These are phyloP conservation scores for Ulvella scutata DNA, from an alignment of 139 green algal species.

Conservation along the genomic window DNA sequence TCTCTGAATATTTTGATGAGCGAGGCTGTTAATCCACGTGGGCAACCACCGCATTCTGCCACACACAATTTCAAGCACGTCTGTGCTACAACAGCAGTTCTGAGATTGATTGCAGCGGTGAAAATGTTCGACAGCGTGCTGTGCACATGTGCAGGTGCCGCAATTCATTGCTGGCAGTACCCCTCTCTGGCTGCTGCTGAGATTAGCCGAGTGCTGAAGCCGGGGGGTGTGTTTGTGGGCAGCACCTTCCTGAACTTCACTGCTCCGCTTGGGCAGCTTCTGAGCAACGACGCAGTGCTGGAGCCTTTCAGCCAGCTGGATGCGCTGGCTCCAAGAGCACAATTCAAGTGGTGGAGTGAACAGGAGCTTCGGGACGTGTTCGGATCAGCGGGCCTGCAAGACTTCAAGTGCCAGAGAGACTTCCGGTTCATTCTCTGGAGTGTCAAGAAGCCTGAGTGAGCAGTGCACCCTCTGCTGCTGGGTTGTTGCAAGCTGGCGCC, in stretches of 20 bases:
- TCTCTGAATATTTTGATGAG: slow-evolving; percentile 5
- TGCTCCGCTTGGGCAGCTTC: slow-evolving; percentile 51
- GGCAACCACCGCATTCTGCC: too few species aligned
- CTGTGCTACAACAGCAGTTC: too few species aligned
- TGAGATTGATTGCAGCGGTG: too few species aligned
- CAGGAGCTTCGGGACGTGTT: slow-evolving; percentile 65
- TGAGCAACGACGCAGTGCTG: slow-evolving; percentile 55
- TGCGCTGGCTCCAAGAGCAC: background rate
- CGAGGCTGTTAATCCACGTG: too few species aligned
- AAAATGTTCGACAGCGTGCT: too few species aligned
- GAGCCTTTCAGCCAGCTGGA: slow-evolving; percentile 19
- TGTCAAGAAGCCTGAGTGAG: slow-evolving; percentile 53
- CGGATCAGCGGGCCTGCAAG: slow-evolving; percentile 29
- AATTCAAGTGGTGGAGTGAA: slow-evolving; percentile 69
- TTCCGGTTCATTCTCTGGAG: slow-evolving; percentile 76
- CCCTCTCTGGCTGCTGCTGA: slow-evolving; percentile 54
- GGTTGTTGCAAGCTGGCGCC: too few species aligned
- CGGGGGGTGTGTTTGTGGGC: slow-evolving; percentile 83
- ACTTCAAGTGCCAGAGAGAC: slow-evolving; percentile 36
- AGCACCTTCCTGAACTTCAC: slow-evolving; percentile 66
- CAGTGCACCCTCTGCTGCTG: too few species aligned
- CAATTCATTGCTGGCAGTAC: slow-evolving; percentile 93
- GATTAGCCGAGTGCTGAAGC: slow-evolving; percentile 76
- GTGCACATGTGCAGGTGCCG: slow-evolving; percentile 45
- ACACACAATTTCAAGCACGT: too few species aligned